phyloP scores from a whole-genome alignment of 78 protist genomes.

The Dictyostelium firmibasis region DNA sequence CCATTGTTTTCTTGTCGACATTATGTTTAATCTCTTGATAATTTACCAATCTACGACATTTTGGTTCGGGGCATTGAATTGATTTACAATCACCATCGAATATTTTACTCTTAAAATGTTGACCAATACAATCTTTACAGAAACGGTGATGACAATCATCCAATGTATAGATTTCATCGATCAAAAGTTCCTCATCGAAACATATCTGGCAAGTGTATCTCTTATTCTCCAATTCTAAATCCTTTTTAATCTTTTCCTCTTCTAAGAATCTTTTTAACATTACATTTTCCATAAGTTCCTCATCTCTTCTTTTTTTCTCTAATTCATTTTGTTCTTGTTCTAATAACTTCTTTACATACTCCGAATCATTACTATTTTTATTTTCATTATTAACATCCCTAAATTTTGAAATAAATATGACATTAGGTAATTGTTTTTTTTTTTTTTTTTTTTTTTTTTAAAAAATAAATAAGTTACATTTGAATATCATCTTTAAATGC shows the following conservation, averaged over 20 bases:
- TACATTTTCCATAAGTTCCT: constrained; percentile 16
- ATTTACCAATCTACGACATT: not conserved
- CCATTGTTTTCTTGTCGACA: not conserved
- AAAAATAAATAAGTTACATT: no score
- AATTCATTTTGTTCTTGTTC: constrained; percentile 8
- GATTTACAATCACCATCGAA: constrained; percentile 1
- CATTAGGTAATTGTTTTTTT: no score
- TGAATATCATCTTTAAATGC: not conserved
- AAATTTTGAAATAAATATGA: no score
- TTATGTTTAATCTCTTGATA: constrained; percentile 46
- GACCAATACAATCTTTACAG: constrained; percentile 11
- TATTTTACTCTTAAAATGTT: not conserved
- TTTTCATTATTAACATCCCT: not conserved
- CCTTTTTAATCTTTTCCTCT: constrained; percentile 4
- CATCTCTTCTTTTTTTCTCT: not conserved
- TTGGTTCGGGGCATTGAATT: constrained; percentile 12
- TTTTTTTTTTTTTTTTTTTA: no score
- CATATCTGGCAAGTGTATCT: constrained; percentile 31
- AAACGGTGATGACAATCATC: constrained; percentile 65
- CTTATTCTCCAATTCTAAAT: constrained; percentile 20
- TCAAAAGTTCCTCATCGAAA: not conserved
- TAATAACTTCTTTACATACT: not conserved
- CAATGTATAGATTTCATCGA: constrained; percentile 41
- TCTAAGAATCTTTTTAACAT: not conserved
- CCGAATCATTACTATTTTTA: not conserved